phyloP scores from a whole-genome alignment of 441 rosid species.

The Capsella rubella region DNA sequence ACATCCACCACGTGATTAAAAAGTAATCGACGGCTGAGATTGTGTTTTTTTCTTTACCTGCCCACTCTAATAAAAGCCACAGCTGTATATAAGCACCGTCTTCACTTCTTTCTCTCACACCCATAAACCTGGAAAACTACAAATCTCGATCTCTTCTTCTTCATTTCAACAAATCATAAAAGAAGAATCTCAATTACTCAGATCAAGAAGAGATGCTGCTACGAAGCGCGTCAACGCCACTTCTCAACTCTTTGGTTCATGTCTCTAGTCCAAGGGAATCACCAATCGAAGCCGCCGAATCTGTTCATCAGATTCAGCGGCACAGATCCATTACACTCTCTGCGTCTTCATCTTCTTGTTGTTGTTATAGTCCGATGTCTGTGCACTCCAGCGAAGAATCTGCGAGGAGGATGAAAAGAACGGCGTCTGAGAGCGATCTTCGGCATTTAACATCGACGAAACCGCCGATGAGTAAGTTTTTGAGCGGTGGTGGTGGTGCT shows the following conservation, averaged over 20 bases:
- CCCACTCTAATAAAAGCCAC: background rate
- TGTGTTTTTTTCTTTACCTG: background rate
- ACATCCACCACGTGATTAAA: slow-evolving; percentile 31
- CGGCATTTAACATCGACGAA: slow-evolving; percentile 48
- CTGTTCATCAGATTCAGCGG: slow-evolving; percentile 45
- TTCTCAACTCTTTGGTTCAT: slow-evolving; percentile 61
- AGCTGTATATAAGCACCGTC: slow-evolving; percentile 29
- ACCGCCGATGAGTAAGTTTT: slow-evolving; percentile 32
- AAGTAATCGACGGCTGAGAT: slow-evolving; percentile 35
- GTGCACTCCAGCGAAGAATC: slow-evolving; percentile 40
- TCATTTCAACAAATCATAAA: background rate
- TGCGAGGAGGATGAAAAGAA: slow-evolving; percentile 52
- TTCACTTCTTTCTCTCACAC: slow-evolving; percentile 9
- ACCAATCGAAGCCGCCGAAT: slow-evolving; percentile 48
- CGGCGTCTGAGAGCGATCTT: slow-evolving; percentile 69
- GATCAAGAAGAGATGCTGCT: slow-evolving; percentile 56
- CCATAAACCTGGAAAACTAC: background rate
- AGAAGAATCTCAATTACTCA: background rate
- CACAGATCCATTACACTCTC: slow-evolving; percentile 49
- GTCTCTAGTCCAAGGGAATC: slow-evolving; percentile 52
- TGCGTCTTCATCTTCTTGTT: slow-evolving; percentile 45
- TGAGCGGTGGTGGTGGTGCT: slow-evolving; percentile 44
- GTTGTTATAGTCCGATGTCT: slow-evolving; percentile 49
- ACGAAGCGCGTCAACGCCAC: slow-evolving; percentile 74
- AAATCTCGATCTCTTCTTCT: slow-evolving; percentile 19